Evolutionary conservation across 1,284 basidiomycete genomes (phyloP), one percentile per base, ranked within the genome.

Genomic region (Amylostereum chailletii): DNA sequence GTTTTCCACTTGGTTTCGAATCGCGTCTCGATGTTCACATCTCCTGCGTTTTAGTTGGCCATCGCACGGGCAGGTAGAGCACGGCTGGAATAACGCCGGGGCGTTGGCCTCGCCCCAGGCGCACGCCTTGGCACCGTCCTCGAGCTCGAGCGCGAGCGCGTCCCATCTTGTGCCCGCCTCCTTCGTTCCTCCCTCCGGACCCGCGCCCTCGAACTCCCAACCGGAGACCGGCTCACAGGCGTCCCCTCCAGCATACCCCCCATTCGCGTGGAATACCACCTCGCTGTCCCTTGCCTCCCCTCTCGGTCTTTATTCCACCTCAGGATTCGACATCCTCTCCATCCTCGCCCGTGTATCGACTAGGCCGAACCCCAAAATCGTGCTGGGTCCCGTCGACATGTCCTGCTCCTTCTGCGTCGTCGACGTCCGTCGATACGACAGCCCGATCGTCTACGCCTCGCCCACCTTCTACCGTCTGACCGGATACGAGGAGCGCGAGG

Each of bases 361-460:
- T 11, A 78, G 94, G 2, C 81, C 83, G 0, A 77, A 87, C 57
- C 91, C 90, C 1, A 81, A 76, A 52, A 79, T 96, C 44, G 67
- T 76, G 4, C 77, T 97, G 19, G 94, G 94, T 6, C 91, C 94
- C 0, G 90, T 98, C 36, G 94, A 98, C 65, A 72, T 94, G 51
- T 87, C 89, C 2, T 94, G 90, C 62, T 81, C 89, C 6, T 97
- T 98, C 64, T 76, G 89, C 55, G 87, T 98, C 46, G 85, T 86
- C 49, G 94, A 97, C 62, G 77, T 85, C 19, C 79, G 87, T 9
- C 72, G 86, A 45, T 80, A 80, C 57, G 93, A 97, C 60, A 73
- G 74, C 45, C 92, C 94, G 1, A 85, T 97, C 60, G 83, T 96
- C 7, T 96, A 94, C 58, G 90, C 89, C 51, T 88, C 83, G 8